Percentiles rank a stretch among this genome's conserved stretches.
Evolutionary conservation across 2,329 filamentous ascomycete genomes (phyloP).

Genomic region (Phoma sp.): DNA sequence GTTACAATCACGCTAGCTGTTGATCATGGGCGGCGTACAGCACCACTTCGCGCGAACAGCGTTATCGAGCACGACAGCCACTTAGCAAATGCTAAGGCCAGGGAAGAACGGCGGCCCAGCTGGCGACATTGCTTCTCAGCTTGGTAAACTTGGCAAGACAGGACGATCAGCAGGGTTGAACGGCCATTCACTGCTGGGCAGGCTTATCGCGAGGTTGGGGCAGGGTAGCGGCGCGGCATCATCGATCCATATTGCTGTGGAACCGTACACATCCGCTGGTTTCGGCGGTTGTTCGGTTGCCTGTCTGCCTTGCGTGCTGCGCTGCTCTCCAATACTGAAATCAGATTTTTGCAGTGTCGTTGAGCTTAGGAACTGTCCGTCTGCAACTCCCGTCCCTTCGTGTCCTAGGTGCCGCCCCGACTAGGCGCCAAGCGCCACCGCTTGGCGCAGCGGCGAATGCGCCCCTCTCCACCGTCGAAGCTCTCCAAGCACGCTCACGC

Average conservation of each 20-base stretch:
- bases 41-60: slow-evolving; percentile 18
- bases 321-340: neutral
- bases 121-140: slow-evolving; percentile 35
- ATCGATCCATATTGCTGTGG: neutral
- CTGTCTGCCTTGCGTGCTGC: neutral
- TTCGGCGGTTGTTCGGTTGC: neutral
- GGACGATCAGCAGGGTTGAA: slow-evolving; percentile 25
- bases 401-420: slow-evolving; percentile 11
- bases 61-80: slow-evolving; percentile 33
- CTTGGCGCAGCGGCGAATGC: slow-evolving; percentile 6
- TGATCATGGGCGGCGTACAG: slow-evolving; percentile 16
- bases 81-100: slow-evolving; percentile 31
- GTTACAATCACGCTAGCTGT: slow-evolving; percentile 37
- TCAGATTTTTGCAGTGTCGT: neutral
- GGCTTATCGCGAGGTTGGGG: slow-evolving; percentile 17
- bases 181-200: slow-evolving; percentile 20
- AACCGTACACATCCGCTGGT: neutral
- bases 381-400: slow-evolving; percentile 2
- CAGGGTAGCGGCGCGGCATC: slow-evolving; percentile 13
- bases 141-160: slow-evolving; percentile 40
- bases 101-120: slow-evolving; percentile 28
- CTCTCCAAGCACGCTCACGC: slow-evolving; percentile 15
- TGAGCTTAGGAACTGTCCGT: neutral
- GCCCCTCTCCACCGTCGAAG: slow-evolving; percentile 14
- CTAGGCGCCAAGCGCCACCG: slow-evolving; percentile 13